A percentile compares a stretch with the other conserved stretches of the same genome.
Conservation (phyloP, 2,329 filamentous ascomycete species). For the Penicillium capsulatum region DNA sequence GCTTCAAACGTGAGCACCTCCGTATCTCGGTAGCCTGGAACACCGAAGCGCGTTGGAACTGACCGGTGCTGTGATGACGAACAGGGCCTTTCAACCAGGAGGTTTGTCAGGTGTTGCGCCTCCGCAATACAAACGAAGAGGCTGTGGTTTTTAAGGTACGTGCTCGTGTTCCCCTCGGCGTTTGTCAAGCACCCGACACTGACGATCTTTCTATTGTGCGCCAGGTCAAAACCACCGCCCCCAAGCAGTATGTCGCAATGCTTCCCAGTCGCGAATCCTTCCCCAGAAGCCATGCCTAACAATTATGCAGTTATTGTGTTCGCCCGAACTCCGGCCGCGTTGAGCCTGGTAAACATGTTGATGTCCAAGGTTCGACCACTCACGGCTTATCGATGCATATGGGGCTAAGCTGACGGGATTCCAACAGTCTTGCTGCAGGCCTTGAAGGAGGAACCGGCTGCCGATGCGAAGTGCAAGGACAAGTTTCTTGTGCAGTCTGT, state of each 20-base stretch:
- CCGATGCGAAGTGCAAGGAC: slow-evolving; percentile 86
- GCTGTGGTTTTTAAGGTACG: slow-evolving; percentile 62
- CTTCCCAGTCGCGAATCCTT: slow-evolving; percentile 12
- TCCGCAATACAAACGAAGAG: slow-evolving; percentile 55
- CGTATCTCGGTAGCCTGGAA: slow-evolving; percentile 3
- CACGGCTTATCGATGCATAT: slow-evolving; percentile 1
- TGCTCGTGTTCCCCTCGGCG: slow-evolving; percentile 8
- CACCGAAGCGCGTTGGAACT: slow-evolving; percentile 11
- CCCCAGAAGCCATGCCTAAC: slow-evolving; percentile 19
- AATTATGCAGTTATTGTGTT: slow-evolving; percentile 76
- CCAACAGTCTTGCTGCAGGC: slow-evolving; percentile 82
- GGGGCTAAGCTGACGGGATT: slow-evolving; percentile 22
- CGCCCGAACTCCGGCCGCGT: slow-evolving; percentile 95
- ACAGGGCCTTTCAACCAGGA: slow-evolving; percentile 61
- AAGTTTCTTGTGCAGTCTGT: slow-evolving; percentile 97
- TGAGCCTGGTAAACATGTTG: slow-evolving; percentile 81
- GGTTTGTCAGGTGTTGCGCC: slow-evolving; percentile 58
- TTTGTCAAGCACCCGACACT: slow-evolving; percentile 23
- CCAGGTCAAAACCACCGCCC: slow-evolving; percentile 97
- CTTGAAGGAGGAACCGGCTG: slow-evolving; percentile 90
- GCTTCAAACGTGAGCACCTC: slow-evolving; percentile 70
- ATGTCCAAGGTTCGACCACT: slow-evolving; percentile 71
- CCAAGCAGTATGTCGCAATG: slow-evolving; percentile 76
- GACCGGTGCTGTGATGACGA: slow-evolving; percentile 18
- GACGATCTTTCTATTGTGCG: slow-evolving; percentile 15